Conservation (phyloP, 164 flowering plant species). For the Annona cherimola region DNA sequence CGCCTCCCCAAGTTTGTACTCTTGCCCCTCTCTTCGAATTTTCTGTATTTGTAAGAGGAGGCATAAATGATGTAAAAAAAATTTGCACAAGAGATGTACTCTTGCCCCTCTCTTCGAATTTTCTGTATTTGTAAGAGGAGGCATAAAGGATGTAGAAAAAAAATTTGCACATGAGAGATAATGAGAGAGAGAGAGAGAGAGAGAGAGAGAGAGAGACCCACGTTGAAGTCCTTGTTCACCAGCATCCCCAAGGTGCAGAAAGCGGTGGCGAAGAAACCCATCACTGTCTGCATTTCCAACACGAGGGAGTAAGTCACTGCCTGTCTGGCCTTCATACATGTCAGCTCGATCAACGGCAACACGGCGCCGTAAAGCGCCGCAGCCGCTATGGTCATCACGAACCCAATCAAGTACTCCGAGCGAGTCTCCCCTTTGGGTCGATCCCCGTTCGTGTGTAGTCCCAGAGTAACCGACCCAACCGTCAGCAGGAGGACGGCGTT, state of each 20-base stretch:
- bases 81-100: conserved; percentile 11
- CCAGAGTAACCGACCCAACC: conserved; percentile 42
- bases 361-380: conserved; percentile 40
- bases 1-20: conserved; percentile 35
- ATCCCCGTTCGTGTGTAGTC: conserved; percentile 30
- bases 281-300: conserved; percentile 46
- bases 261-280: conserved; percentile 29
- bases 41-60: conserved; percentile 22
- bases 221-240: conserved; percentile 45
- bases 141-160: not conserved
- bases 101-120: conserved; percentile 44
- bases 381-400: conserved; percentile 40
- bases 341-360: conserved; percentile 45
- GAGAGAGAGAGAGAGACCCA: conserved; percentile 4
- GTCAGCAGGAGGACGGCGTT: conserved; percentile 46
- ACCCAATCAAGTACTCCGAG: conserved; percentile 30
- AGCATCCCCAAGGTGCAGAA: conserved; percentile 50
- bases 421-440: conserved; percentile 25
- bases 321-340: conserved; percentile 38
- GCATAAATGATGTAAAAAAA: not conserved
- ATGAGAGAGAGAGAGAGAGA: conserved; percentile 6
- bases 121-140: conserved; percentile 21
- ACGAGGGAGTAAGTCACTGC: conserved; percentile 33
- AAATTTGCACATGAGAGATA: not conserved
- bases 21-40: conserved; percentile 45